Evolutionary conservation across 306 rosid genomes (phyloP).

Genomic region (Cajanus cajan): DNA sequence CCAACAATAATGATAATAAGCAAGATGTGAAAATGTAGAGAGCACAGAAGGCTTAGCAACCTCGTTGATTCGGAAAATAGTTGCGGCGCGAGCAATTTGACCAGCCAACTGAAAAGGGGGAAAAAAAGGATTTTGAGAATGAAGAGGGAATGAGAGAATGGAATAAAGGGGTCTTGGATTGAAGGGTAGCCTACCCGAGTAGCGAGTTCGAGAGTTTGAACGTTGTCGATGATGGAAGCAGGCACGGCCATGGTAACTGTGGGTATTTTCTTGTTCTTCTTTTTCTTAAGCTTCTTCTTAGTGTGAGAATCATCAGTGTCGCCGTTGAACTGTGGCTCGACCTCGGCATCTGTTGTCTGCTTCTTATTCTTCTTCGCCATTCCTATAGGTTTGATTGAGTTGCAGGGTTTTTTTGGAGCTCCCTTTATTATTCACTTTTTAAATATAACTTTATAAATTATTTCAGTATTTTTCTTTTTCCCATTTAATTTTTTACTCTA

Average conservation of each 20-base stretch:
- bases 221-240: constrained; percentile 89
- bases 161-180: not conserved
- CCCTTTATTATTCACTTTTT: not conserved
- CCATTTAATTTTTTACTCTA: not conserved
- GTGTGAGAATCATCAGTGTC: constrained; percentile 32
- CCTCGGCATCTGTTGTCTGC: constrained; percentile 41
- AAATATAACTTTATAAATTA: not conserved
- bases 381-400: not conserved
- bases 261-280: constrained; percentile 46
- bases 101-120: constrained; percentile 71
- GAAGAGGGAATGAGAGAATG: not conserved
- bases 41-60: constrained; percentile 32
- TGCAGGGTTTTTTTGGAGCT: constrained; percentile 25
- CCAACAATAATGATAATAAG: not conserved
- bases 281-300: constrained; percentile 43
- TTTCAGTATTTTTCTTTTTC: too few relatives aligned
- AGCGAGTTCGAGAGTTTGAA: constrained; percentile 84
- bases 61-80: constrained; percentile 93
- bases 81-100: constrained; percentile 94
- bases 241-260: constrained; percentile 78
- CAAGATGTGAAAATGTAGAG: not conserved
- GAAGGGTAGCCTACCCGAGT: constrained; percentile 58
- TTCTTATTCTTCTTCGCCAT: constrained; percentile 87
- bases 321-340: constrained; percentile 7
- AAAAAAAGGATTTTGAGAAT: not conserved